Conservation (phyloP, 2,329 filamentous ascomycete species). For the Catunica adiposa region DNA sequence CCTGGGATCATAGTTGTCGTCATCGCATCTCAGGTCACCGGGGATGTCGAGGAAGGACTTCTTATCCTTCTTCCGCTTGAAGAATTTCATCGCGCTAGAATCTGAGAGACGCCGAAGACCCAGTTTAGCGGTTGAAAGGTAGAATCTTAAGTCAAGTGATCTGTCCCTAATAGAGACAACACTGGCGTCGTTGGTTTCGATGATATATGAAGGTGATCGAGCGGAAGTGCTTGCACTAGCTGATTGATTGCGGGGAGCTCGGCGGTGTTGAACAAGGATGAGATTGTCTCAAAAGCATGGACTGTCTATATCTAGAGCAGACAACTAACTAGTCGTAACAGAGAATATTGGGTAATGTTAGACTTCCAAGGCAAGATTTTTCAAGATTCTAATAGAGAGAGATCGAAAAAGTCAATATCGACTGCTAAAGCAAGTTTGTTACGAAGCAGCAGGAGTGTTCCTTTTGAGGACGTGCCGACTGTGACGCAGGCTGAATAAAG, state of each 20-base stretch:
- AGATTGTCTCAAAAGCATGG: not conserved
- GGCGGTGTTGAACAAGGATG: not conserved
- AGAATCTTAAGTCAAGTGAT: not conserved
- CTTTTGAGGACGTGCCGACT: not conserved
- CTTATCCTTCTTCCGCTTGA: constrained; percentile 22
- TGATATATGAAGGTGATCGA: not conserved
- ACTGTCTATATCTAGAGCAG: not conserved
- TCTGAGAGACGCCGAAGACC: constrained; percentile 18
- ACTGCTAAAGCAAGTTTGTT: too few relatives aligned
- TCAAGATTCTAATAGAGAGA: too few relatives aligned
- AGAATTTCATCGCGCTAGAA: constrained; percentile 16
- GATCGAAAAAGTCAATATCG: too few relatives aligned
- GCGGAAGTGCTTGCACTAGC: not conserved
- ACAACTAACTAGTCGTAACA: not conserved
- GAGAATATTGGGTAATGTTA: not conserved
- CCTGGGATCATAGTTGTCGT: constrained; percentile 11
- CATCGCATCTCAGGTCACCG: constrained; percentile 9
- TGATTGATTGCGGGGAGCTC: not conserved
- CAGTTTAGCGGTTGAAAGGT: constrained; percentile 19
- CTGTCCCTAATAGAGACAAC: not conserved
- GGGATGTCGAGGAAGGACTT: constrained; percentile 21
- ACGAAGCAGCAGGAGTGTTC: not conserved
- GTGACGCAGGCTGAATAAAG: not conserved
- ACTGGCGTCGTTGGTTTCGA: not conserved
- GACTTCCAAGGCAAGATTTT: not conserved